Evolutionary conservation across 2,329 filamentous ascomycete species (phyloP).

Genomic region (Claviceps africana): DNA sequence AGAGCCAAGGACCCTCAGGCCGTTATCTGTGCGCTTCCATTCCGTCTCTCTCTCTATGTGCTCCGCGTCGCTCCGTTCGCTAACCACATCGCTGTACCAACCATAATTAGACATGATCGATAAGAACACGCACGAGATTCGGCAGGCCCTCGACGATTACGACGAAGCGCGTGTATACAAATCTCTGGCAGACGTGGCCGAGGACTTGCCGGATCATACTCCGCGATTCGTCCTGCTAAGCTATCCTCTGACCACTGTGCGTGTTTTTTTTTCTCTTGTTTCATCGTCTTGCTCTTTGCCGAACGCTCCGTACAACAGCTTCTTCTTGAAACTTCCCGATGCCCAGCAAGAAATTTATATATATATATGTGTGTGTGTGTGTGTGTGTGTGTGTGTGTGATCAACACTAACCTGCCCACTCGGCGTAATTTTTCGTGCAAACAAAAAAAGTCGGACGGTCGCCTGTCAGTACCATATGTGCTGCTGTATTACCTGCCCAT

Average conservation of each 20-base stretch:
- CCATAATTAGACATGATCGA: conserved; percentile 67
- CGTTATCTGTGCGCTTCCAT: conserved; percentile 59
- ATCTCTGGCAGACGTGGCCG: conserved; percentile 64
- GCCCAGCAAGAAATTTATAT: neutral
- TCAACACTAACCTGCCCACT: neutral
- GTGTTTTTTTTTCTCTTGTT: neutral
- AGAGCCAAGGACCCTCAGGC: conserved; percentile 77
- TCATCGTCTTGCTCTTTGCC: neutral
- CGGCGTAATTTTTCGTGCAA: neutral
- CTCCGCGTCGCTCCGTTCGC: neutral
- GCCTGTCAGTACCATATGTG: conserved; percentile 81
- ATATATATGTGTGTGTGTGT: too few species aligned
- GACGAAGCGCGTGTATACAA: conserved; percentile 66
- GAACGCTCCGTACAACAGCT: too few species aligned
- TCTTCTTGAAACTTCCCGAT: too few species aligned
- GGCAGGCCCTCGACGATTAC: conserved; percentile 37
- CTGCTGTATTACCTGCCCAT: conserved; percentile 88
- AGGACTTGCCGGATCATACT: conserved; percentile 84
- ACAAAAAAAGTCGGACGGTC: conserved; percentile 49
- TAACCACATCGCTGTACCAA: neutral
- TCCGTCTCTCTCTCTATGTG: neutral
- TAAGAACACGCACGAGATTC: conserved; percentile 79
- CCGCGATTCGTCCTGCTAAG: conserved; percentile 83
- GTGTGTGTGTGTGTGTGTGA: too few species aligned
- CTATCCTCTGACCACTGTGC: conserved; percentile 50